Evolutionary conservation across 169 alveolate species (phyloP).

Genomic region (Eimeria sp.): DNA sequence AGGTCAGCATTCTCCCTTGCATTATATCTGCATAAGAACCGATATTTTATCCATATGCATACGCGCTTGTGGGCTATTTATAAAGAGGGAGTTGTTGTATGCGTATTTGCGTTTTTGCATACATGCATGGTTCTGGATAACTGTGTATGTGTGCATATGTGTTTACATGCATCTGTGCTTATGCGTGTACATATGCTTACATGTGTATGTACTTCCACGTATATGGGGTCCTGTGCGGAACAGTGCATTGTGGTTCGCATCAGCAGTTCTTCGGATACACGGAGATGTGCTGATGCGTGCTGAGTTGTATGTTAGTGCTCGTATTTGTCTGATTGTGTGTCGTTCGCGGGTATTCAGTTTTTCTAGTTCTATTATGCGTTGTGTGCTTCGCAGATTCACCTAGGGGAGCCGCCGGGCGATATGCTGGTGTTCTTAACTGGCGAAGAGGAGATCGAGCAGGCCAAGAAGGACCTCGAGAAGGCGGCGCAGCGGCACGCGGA

Average conservation of each 20-base stretch:
- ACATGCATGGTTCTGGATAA: not conserved
- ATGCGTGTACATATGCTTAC: not conserved
- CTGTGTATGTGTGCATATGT: not conserved
- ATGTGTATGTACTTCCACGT: not conserved
- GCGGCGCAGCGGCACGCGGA: conserved; percentile 64
- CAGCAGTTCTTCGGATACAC: too few species aligned
- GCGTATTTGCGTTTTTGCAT: not conserved
- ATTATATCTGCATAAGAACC: not conserved
- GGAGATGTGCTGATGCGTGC: not conserved
- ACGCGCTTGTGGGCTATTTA: too few species aligned
- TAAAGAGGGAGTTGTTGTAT: not conserved
- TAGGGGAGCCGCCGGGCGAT: conserved; percentile 98
- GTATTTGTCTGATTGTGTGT: not conserved
- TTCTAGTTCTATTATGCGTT: not conserved
- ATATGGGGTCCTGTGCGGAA: too few species aligned
- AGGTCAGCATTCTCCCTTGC: not conserved
- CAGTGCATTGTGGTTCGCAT: too few species aligned
- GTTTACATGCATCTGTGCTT: not conserved
- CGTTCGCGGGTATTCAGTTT: not conserved
- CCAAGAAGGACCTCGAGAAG: conserved; percentile 85
- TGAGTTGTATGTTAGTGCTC: not conserved
- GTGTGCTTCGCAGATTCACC: conserved; percentile 94
- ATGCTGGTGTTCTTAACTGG: conserved; percentile 98
- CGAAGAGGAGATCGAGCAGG: conserved; percentile 94
- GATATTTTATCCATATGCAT: too few species aligned